These are phyloP conservation scores for Termitomyces sp. DNA, from an alignment of 768 basidiomycete species.

Conservation along the genomic window DNA sequence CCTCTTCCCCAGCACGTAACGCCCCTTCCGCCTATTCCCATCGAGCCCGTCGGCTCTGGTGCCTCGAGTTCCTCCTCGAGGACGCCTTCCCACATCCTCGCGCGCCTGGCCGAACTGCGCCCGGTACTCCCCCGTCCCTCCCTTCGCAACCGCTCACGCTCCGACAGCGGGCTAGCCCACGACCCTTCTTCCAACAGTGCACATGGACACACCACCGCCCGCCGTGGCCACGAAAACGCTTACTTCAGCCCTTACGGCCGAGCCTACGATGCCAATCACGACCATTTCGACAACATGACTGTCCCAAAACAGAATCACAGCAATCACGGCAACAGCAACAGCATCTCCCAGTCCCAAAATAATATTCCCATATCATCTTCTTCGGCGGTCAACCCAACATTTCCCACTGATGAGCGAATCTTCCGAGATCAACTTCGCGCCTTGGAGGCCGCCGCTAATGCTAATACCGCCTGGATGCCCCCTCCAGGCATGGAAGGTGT, in stretches of 20 bases:
- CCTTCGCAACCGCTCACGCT: constrained; percentile 7
- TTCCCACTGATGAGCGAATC: constrained; percentile 18
- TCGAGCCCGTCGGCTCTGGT: constrained; percentile 1
- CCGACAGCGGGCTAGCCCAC: constrained; percentile 35
- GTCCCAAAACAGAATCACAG: neutral
- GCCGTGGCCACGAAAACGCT: constrained; percentile 44
- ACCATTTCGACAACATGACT: constrained; percentile 10
- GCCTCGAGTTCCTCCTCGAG: constrained; percentile 9
- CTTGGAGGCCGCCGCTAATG: constrained; percentile 31
- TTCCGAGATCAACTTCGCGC: constrained; percentile 21
- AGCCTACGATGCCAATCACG: constrained; percentile 50
- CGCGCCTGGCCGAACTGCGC: constrained; percentile 59
- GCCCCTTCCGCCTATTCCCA: constrained; percentile 3
- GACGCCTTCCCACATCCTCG: constrained; percentile 44
- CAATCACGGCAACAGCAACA: constrained; percentile 16
- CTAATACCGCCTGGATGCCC: constrained; percentile 20
- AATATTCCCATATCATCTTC: constrained; percentile 21
- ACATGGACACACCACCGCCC: constrained; percentile 35
- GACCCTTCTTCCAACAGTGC: constrained; percentile 40
- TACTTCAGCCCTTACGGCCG: constrained; percentile 65
- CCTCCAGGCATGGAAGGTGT: constrained; percentile 15
- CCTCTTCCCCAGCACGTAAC: constrained; percentile 2
- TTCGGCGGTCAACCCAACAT: constrained; percentile 10
- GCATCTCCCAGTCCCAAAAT: neutral
- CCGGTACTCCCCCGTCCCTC: constrained; percentile 64